Evolutionary conservation across 2,329 filamentous ascomycete species (phyloP), one percentile per base, ranked within the genome.

Genomic region (Penicillium janthinellum): DNA sequence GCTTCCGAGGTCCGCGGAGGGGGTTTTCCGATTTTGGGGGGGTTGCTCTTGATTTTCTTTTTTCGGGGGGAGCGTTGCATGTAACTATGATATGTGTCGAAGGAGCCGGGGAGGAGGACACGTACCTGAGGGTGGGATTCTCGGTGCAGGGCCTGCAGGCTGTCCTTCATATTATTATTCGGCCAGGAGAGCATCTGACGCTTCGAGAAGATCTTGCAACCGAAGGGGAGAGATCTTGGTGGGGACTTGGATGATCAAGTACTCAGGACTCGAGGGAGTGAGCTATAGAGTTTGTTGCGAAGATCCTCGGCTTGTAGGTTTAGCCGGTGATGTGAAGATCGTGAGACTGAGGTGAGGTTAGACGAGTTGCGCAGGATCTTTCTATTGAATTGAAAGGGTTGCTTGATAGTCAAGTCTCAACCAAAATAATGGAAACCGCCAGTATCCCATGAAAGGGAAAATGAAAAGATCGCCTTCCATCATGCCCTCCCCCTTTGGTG

Each of bases 161-260:
- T 54, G 12, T 31, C 44, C 42, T 61, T 64, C 15, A 20, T 20
- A 20, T 50, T 58, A 17, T 61, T 62, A 20, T 50, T 58, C 28
- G 56, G 49, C 58, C 53, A 41, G 34, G 56, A 56, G 11, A 54
- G 42, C 51, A 63, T 63, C 31, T 22, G n/a, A 17, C 20, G 11
- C 20, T 22, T 22, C 41, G 15, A 48, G 49, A 5, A 42, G 31
- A 57, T 45, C 48, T 3, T 7, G 11, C 11, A 45, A 5, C 28
- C 14, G 15, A 8, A 28, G 44, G 28, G n/a, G 44, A 31, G 22
- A 31, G 20, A 20, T 20, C 20, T 20, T 41, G 14, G 6, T n/a
- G 17, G 25, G 25, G 5, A 25, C 25, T 25, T 25, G 25, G 25
- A 20, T 20, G 38, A 41, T 41, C 38, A 41, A 20, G 20, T 20